Evolutionary conservation across 371 early-diverging fungal genomes (phyloP).

Genomic region (Amoeboaphelidium protococcarum): DNA sequence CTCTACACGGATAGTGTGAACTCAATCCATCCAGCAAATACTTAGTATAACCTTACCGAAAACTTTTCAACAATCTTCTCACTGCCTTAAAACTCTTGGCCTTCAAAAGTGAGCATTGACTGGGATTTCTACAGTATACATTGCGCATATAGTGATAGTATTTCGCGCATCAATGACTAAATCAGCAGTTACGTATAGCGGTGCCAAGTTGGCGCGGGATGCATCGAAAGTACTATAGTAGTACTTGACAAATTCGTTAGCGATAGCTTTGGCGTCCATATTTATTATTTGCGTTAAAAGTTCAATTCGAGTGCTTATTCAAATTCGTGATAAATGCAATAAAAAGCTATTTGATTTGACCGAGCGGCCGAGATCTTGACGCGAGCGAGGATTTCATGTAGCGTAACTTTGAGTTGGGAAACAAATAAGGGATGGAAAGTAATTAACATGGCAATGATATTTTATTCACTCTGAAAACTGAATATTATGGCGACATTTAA

Average conservation of each 20-base stretch:
- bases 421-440: neutral
- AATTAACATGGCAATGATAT: neutral
- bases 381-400: neutral
- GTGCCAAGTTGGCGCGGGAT: conserved; percentile 22
- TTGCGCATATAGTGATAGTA: too few relatives aligned
- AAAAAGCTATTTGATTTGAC: neutral
- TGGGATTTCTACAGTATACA: conserved; percentile 26
- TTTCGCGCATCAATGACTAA: neutral
- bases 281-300: neutral
- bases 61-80: conserved; percentile 42
- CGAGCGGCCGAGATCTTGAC: neutral
- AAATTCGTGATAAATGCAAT: neutral
- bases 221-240: conserved; percentile 63
- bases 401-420: neutral
- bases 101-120: conserved; percentile 73
- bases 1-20: too few relatives aligned
- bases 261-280: conserved; percentile 16
- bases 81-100: conserved; percentile 26
- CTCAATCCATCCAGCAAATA: too few relatives aligned
- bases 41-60: too few relatives aligned
- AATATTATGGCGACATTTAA: too few relatives aligned
- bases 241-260: conserved; percentile 37
- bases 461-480: too few relatives aligned
- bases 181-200: conserved; percentile 45
- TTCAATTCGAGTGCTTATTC: neutral